Percentiles rank a stretch among this genome's conserved stretches.
Evolutionary conservation across 768 basidiomycete genomes (phyloP).

Genomic region (Crepidotus variabilis): DNA sequence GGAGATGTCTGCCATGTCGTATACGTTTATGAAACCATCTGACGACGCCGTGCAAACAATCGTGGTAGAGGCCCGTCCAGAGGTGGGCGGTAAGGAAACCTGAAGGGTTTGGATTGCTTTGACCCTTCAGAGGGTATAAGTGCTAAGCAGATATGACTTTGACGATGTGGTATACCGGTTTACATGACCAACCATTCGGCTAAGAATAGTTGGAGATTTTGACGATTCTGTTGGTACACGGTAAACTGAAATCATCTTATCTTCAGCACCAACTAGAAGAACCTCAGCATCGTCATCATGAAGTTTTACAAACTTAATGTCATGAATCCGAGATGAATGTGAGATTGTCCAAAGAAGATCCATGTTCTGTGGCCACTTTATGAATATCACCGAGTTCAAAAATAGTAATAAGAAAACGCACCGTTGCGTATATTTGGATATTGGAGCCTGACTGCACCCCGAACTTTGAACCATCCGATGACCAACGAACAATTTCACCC

Average conservation of each 20-base stretch:
- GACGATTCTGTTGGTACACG: slow-evolving; percentile 42
- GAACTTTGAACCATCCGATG: slow-evolving; percentile 71
- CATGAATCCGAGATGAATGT: slow-evolving; percentile 50
- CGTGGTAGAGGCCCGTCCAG: slow-evolving; percentile 43
- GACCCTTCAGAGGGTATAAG: slow-evolving; percentile 44
- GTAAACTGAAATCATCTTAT: slow-evolving; percentile 84
- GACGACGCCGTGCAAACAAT: slow-evolving; percentile 80
- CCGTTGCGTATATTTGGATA: slow-evolving; percentile 83
- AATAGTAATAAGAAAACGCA: slow-evolving; percentile 25
- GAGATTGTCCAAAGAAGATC: neutral
- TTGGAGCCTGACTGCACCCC: slow-evolving; percentile 72
- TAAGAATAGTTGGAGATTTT: slow-evolving; percentile 38
- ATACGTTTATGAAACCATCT: slow-evolving; percentile 81
- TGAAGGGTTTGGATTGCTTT: slow-evolving; percentile 72
- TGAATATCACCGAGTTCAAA: neutral
- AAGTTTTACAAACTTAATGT: slow-evolving; percentile 69
- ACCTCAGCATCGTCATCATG: slow-evolving; percentile 58
- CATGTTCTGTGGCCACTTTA: neutral
- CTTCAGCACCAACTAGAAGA: slow-evolving; percentile 83
- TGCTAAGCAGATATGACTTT: too few species aligned
- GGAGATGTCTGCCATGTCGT: slow-evolving; percentile 59
- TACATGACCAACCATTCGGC: slow-evolving; percentile 72
- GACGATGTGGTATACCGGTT: slow-evolving; percentile 72
- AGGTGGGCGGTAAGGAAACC: slow-evolving; percentile 49
- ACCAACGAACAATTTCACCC: slow-evolving; percentile 92